Evolutionary conservation across 352 stramenopile genomes (phyloP).

Genomic region (Phytophthora kernoviae): DNA sequence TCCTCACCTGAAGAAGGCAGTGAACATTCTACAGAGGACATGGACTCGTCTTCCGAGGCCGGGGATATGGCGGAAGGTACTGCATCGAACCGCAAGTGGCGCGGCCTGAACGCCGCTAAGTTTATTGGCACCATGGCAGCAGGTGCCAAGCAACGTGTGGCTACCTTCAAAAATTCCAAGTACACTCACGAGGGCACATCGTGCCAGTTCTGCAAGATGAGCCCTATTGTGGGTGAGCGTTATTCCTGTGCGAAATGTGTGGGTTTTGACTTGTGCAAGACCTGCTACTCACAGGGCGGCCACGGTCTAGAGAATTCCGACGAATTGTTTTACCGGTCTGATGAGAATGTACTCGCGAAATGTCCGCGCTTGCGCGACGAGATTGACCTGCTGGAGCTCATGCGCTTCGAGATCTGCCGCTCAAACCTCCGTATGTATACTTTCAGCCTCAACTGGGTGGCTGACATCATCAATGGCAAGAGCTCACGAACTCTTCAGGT

Average conservation of each 20-base stretch:
- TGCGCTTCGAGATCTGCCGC: constrained; percentile 89
- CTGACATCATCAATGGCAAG: constrained; percentile 83
- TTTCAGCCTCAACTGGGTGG: constrained; percentile 85
- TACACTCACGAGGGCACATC: constrained; percentile 74
- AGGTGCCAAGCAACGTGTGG: constrained; percentile 69
- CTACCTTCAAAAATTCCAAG: constrained; percentile 70
- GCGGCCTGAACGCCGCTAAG: constrained; percentile 62
- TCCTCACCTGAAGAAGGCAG: constrained; percentile 28
- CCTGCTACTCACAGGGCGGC: constrained; percentile 78
- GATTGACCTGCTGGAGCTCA: constrained; percentile 75
- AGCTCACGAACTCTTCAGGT: constrained; percentile 72
- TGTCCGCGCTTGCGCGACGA: constrained; percentile 66
- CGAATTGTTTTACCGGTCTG: constrained; percentile 81
- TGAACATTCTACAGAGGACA: constrained; percentile 37
- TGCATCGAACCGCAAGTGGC: constrained; percentile 53
- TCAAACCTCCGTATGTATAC: constrained; percentile 86
- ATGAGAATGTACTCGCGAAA: constrained; percentile 72
- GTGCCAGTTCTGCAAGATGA: constrained; percentile 82
- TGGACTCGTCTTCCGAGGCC: constrained; percentile 31
- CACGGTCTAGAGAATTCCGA: constrained; percentile 87
- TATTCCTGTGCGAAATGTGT: constrained; percentile 81
- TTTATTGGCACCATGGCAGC: constrained; percentile 76
- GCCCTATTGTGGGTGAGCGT: constrained; percentile 71
- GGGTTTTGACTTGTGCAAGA: constrained; percentile 81
- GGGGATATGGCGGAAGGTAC: constrained; percentile 18